These are phyloP conservation scores for Berberis thunbergii DNA, from an alignment of 164 flowering plant genomes.

Conservation along the genomic window DNA sequence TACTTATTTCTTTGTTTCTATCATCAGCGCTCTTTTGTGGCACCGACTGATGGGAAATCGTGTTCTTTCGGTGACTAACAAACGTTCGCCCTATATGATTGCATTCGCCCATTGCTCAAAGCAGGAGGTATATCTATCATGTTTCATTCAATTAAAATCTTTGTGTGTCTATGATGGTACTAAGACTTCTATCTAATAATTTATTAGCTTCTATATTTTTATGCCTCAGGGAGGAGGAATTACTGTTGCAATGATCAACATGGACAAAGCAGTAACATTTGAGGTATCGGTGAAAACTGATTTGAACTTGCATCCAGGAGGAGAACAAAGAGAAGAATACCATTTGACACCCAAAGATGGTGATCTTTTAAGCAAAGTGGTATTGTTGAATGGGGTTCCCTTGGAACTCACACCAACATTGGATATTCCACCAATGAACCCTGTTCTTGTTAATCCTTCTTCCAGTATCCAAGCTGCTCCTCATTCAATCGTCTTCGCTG, in stretches of 20 bases:
- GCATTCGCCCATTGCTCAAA: slow-evolving; percentile 58
- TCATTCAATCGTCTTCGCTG: slow-evolving; percentile 31
- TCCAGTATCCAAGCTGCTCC: slow-evolving; percentile 24
- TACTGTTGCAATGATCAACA: slow-evolving; percentile 40
- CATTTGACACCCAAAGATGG: slow-evolving; percentile 50
- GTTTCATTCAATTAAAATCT: not conserved
- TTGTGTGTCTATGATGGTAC: not conserved
- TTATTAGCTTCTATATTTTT: not conserved
- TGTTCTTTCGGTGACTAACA: slow-evolving; percentile 29
- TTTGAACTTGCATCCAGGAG: slow-evolving; percentile 19
- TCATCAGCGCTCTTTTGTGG: slow-evolving; percentile 64
- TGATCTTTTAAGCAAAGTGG: slow-evolving; percentile 29
- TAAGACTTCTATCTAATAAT: not conserved
- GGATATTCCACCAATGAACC: slow-evolving; percentile 40
- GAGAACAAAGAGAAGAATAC: slow-evolving; percentile 35
- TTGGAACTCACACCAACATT: slow-evolving; percentile 26
- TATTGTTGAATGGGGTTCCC: slow-evolving; percentile 38
- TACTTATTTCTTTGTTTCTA: not conserved
- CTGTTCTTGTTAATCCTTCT: slow-evolving; percentile 25
- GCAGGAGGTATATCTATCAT: slow-evolving; percentile 20
- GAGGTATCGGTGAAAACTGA: slow-evolving; percentile 21
- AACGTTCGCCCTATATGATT: slow-evolving; percentile 34
- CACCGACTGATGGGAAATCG: slow-evolving; percentile 59
- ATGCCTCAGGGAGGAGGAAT: slow-evolving; percentile 32
- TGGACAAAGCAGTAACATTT: slow-evolving; percentile 37